Conservation (phyloP, 2,329 filamentous ascomycete species). For the Waltergamsia citrina region DNA sequence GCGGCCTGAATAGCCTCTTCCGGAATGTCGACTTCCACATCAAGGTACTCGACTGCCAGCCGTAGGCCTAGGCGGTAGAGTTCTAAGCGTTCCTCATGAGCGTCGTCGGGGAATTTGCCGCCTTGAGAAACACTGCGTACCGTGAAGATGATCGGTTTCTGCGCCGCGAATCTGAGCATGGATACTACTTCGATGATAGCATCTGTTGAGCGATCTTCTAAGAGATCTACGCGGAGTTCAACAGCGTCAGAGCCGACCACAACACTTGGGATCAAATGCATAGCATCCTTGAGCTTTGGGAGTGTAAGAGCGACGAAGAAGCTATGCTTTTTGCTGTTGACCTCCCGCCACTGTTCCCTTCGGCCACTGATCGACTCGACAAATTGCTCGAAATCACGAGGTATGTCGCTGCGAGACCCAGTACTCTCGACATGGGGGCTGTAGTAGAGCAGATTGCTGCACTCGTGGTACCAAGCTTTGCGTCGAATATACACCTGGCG, state of each 20-base stretch:
- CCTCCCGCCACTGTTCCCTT: slow-evolving; percentile 34
- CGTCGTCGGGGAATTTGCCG: slow-evolving; percentile 75
- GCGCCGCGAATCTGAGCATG: slow-evolving; percentile 60
- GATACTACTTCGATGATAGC: slow-evolving; percentile 78
- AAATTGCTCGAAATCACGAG: slow-evolving; percentile 25
- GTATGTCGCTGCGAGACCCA: slow-evolving; percentile 11
- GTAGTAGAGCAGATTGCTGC: slow-evolving; percentile 91
- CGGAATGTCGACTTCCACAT: slow-evolving; percentile 82
- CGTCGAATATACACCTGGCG: slow-evolving; percentile 82
- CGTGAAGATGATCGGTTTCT: slow-evolving; percentile 84
- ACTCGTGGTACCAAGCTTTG: slow-evolving; percentile 82
- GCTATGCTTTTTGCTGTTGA: slow-evolving; percentile 54
- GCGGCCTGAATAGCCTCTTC: slow-evolving; percentile 64
- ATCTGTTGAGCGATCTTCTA: slow-evolving; percentile 66
- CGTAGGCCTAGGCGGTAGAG: slow-evolving; percentile 74
- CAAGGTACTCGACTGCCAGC: slow-evolving; percentile 84
- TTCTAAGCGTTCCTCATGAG: slow-evolving; percentile 57
- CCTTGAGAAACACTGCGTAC: slow-evolving; percentile 79
- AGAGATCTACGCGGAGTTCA: slow-evolving; percentile 84
- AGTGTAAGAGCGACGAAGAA: slow-evolving; percentile 92
- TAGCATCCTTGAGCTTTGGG: slow-evolving; percentile 57
- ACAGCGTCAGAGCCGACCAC: slow-evolving; percentile 86
- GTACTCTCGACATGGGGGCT: slow-evolving; percentile 50
- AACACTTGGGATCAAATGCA: slow-evolving; percentile 58
- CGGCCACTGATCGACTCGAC: slow-evolving; percentile 26